A percentile compares a stretch with the other conserved stretches of the same genome.
phyloP scores from a whole-genome alignment of 805 yeast species.

The Barnettozyma populi region DNA sequence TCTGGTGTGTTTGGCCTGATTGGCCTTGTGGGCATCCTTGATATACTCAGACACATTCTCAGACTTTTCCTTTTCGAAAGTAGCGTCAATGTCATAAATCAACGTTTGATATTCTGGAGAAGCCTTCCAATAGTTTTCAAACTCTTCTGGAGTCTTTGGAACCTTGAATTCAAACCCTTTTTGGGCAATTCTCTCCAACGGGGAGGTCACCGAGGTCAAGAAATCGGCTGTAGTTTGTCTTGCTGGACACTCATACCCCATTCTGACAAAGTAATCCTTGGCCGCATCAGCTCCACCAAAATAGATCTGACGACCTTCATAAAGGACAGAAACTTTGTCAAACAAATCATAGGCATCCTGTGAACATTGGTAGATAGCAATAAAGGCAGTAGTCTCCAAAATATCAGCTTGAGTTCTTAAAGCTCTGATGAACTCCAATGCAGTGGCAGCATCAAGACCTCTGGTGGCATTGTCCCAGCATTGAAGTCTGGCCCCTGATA shows the following conservation, averaged over 20 bases:
- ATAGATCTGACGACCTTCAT: slow-evolving; percentile 49
- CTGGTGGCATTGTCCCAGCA: slow-evolving; percentile 55
- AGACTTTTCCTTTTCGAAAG: slow-evolving; percentile 30
- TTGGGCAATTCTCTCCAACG: slow-evolving; percentile 39
- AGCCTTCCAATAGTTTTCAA: slow-evolving; percentile 40
- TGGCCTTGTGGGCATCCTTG: slow-evolving; percentile 39
- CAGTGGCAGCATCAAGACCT: slow-evolving; percentile 56
- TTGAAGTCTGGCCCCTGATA: slow-evolving; percentile 39
- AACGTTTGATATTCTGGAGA: slow-evolving; percentile 40
- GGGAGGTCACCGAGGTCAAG: slow-evolving; percentile 47
- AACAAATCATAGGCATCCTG: slow-evolving; percentile 46
- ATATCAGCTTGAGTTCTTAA: slow-evolving; percentile 43
- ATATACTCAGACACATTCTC: slow-evolving; percentile 19
- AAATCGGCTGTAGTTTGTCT: slow-evolving; percentile 55
- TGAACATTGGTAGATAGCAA: slow-evolving; percentile 53
- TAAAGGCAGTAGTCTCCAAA: slow-evolving; percentile 41
- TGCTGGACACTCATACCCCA: slow-evolving; percentile 49
- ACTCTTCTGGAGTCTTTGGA: slow-evolving; percentile 46
- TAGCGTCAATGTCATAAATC: too few relatives aligned
- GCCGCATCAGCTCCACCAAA: slow-evolving; percentile 41
- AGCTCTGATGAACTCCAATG: slow-evolving; percentile 47
- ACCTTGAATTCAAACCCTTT: slow-evolving; percentile 40
- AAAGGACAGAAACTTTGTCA: slow-evolving; percentile 43
- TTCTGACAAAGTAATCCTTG: slow-evolving; percentile 38
- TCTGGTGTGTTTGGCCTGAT: slow-evolving; percentile 41